Base-by-base conservation (phyloP, 371 early-diverging fungal species). In the Phascolomyces articulosus region DNA sequence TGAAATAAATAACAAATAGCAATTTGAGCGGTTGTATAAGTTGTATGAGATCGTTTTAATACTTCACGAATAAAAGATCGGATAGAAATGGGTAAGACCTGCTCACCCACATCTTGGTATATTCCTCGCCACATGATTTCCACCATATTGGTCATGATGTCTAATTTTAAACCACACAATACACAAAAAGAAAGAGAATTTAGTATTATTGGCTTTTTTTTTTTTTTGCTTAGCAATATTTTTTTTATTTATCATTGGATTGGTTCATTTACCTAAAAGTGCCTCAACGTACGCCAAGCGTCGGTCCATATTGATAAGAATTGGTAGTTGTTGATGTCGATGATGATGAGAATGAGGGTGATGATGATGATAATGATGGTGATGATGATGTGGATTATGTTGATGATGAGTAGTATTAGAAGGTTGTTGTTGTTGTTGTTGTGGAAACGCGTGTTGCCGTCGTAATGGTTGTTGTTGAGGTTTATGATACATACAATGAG, bases 1-100 rank as follows among this genome's bases (percentile, higher is more conserved):
- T 84, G 80, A 74, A 90, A 84, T 21, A 91, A 71, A 69, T 91
- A 91, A 49, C 88, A 85, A 15, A 92, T 73, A 0, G 93, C 87
- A 41, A 90, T 85, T 67, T 92, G 92, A n/a, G 93, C 78, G 40
- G 92, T 91, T 16, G 91, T 87, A 65, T 88, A 91, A 26, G 93
- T 89, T 27, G 91, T 89, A 59, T 86, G 85, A 31, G 92, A 91
- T 40, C 93, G 82, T 63, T 89, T 84, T 15, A 94, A 74, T 20
- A 92, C 86, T 71, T 94, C 93, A 61, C 88, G 86, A 65, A 93
- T 87, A 70, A 92, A 93, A 66, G 75, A 69, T 61, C 85, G 84
- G 57, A 92, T 77, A 38, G 92, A 88, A 74, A 60, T 66, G 63
- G 51, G 23, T 10, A 51, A 51, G 51, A 51, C 51, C 51, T 24